These are phyloP conservation scores for Cryptococcus deneoformans DNA, from an alignment of 1,284 basidiomycete species.

Conservation along the genomic window DNA sequence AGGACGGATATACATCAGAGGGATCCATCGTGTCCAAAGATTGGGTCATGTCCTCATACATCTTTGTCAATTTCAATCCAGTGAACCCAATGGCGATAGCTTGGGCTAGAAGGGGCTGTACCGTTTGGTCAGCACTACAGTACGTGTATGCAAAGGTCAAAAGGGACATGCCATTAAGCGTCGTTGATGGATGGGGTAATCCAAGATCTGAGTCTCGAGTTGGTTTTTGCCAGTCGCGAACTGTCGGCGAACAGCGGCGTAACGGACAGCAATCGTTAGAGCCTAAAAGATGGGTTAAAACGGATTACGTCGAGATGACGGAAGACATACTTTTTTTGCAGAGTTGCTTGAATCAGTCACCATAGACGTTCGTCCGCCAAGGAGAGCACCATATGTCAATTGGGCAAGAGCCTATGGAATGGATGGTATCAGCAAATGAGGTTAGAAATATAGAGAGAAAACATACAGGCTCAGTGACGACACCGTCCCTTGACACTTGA, in stretches of 20 bases:
- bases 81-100: conserved; percentile 58
- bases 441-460: background rate
- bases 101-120: conserved; percentile 56
- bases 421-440: conserved; percentile 30
- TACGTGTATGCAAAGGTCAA: background rate
- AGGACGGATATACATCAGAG: conserved; percentile 37
- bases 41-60: conserved; percentile 52
- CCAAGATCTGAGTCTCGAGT: conserved; percentile 57
- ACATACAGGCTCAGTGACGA: conserved; percentile 46
- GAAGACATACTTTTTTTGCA: conserved; percentile 51
- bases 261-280: conserved; percentile 57
- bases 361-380: conserved; percentile 57
- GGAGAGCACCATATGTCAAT: conserved; percentile 58
- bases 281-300: conserved; percentile 35
- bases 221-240: conserved; percentile 53
- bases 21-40: conserved; percentile 56
- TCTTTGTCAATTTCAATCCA: conserved; percentile 49
- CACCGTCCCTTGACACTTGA: conserved; percentile 53
- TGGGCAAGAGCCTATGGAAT: conserved; percentile 53
- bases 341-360: conserved; percentile 56
- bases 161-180: conserved; percentile 50
- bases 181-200: conserved; percentile 60
- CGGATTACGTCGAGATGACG: background rate
- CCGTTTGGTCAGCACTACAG: conserved; percentile 6
- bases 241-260: conserved; percentile 57